phyloP scores from a whole-genome alignment of 148 eudicot genomes.

The Camellia japonica region DNA sequence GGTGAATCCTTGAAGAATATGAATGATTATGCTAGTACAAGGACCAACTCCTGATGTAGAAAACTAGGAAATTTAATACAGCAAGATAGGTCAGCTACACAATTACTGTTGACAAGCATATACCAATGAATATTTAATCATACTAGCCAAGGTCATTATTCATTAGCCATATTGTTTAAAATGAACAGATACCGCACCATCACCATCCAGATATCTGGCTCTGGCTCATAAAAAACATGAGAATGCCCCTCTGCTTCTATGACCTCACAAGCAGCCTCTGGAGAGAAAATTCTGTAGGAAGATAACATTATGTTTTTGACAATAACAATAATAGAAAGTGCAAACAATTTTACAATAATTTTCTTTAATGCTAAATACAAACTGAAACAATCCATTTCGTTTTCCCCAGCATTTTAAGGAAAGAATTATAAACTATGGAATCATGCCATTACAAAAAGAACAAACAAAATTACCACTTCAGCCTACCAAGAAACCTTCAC shows the following conservation, averaged over 20 bases:
- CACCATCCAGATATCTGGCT: constrained; percentile 99
- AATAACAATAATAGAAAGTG: neutral
- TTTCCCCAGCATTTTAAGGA: too few species aligned
- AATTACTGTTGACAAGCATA: neutral
- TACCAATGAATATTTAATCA: neutral
- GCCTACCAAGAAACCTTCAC: neutral
- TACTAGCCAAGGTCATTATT: neutral
- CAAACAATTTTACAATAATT: neutral
- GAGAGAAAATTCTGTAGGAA: constrained; percentile 83
- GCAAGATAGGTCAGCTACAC: neutral
- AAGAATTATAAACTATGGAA: too few species aligned
- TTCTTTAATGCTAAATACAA: neutral
- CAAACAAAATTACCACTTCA: neutral
- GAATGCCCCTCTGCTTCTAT: constrained; percentile 94
- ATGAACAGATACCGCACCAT: constrained; percentile 53
- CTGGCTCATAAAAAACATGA: constrained; percentile 89
- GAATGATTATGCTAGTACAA: neutral
- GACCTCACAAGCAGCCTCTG: constrained; percentile 95
- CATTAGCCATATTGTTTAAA: constrained; percentile 9
- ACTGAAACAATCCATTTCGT: neutral
- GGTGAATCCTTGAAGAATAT: neutral
- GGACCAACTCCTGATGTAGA: neutral
- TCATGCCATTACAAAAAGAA: too few species aligned
- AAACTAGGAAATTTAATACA: constrained; percentile 9
- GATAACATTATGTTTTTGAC: constrained; percentile 9